Conservation (phyloP, 805 yeast species). For the Ogataea degrootiae region DNA sequence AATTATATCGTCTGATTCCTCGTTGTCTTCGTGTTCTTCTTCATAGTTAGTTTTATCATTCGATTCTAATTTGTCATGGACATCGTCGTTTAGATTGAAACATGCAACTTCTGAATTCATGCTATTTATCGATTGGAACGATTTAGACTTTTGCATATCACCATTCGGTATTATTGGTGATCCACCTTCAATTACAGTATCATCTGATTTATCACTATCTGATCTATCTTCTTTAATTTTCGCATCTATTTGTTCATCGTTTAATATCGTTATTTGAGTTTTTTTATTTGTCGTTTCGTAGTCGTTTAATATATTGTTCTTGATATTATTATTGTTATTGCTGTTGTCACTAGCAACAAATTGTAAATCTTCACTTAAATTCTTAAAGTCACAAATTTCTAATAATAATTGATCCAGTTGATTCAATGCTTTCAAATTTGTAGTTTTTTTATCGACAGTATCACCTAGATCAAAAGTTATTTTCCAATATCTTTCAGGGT, state of each 20-base stretch:
- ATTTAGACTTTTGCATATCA: slow-evolving; percentile 3
- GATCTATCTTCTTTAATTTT: neutral
- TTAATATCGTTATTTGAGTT: neutral
- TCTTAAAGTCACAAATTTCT: slow-evolving; percentile 19
- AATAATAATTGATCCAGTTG: slow-evolving; percentile 9
- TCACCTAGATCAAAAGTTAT: slow-evolving; percentile 33
- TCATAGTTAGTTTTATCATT: slow-evolving; percentile 2
- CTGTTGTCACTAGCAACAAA: neutral
- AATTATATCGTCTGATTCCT: neutral
- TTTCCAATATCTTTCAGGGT: slow-evolving; percentile 76
- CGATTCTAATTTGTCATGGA: neutral
- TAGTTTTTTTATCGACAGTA: neutral
- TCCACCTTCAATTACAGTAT: slow-evolving; percentile 3
- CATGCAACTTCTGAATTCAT: slow-evolving; percentile 34
- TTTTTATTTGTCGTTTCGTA: neutral
- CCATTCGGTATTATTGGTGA: neutral
- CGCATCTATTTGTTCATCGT: neutral
- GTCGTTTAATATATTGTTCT: neutral
- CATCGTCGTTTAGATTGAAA: slow-evolving; percentile 24
- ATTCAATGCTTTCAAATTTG: slow-evolving; percentile 21
- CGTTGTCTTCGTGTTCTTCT: neutral
- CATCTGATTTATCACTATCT: slow-evolving; percentile 5
- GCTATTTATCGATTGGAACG: slow-evolving; percentile 22
- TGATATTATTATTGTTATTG: neutral
- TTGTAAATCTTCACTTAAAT: slow-evolving; percentile 6